Base-by-base conservation (phyloP, 176 grass and related monocot genomes). In the Calamus simplicifolius region DNA sequence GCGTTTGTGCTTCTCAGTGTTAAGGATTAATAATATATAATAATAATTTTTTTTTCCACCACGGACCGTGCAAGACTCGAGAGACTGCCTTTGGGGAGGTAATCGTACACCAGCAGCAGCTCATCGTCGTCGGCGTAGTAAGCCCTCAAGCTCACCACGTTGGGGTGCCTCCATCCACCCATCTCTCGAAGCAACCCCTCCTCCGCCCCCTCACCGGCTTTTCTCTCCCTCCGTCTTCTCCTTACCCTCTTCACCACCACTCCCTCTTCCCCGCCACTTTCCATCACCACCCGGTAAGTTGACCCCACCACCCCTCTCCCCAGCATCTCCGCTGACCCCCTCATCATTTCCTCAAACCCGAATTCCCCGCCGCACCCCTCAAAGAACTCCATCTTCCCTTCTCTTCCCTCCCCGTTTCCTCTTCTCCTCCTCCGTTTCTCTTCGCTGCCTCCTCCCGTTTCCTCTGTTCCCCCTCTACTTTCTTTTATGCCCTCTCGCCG, bases 291-390 rank as follows among this genome's bases (percentile, higher is more conserved):
- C 4, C 91, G 74, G 63, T 96, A 96, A 8, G 91, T 90, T 52
- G 86, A 83, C 26, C 83, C 83, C 56, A 85, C 64, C n/a, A 61
- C 71, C 59, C 91, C 91, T 52, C 82, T 96, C 0, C 86, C 86
- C 25, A 96, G 75, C 83, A 96, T 90, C 74, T 96, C 91, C 12
- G 86, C 91, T 48, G 86, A 88, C 19, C 86, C 86, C 64, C 73
- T 66, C 91, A 96, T 87, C n/a, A 96, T 69, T 25, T 79, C 59
- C 61, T 77, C 75, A 74, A 85, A 63, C 58, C 77, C 78, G 65
- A 96, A 85, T 72, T 77, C 77, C 69, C 49, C 63, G 18, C 74
- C 58, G 63, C 70, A 78, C 56, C 82, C 86, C 58, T 96, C 86
- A 19, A 90, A 96, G 67, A 85, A 85, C 64, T 87, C 78, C 74